phyloP scores from a whole-genome alignment of 305 asterid species.

The Fraxinus dipetala region DNA sequence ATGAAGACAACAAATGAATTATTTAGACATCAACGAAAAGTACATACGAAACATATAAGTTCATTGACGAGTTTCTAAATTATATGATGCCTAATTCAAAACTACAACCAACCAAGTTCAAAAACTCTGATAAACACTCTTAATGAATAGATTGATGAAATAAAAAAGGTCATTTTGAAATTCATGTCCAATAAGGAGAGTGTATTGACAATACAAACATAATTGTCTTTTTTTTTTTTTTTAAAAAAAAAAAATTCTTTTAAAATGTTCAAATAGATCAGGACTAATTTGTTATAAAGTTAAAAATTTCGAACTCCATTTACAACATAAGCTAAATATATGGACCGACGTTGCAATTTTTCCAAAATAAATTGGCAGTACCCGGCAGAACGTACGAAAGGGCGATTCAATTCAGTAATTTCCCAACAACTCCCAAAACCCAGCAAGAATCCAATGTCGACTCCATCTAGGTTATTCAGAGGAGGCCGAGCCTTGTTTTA shows the following conservation, averaged over 20 bases:
- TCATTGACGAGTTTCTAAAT: background rate
- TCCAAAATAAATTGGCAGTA: background rate
- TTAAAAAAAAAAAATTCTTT: too few relatives aligned
- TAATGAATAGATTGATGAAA: background rate
- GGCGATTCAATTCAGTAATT: background rate
- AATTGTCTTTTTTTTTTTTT: too few relatives aligned
- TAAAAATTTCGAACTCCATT: background rate
- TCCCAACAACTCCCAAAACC: background rate
- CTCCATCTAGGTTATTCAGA: conserved; percentile 36
- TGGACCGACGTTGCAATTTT: background rate
- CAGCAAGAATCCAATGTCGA: conserved; percentile 26
- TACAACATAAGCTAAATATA: background rate
- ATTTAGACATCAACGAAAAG: background rate
- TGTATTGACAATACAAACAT: too few relatives aligned
- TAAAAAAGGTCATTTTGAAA: background rate
- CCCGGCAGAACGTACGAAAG: background rate
- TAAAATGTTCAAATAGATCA: too few relatives aligned
- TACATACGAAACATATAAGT: background rate
- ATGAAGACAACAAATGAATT: background rate
- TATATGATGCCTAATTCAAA: background rate
- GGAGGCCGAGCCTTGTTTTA: conserved; percentile 36
- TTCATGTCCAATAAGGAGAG: background rate
- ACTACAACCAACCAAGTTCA: background rate
- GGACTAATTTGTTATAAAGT: background rate
- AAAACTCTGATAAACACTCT: background rate